Conservation (phyloP, 2,329 filamentous ascomycete genomes). For the Monosporascus sp. region DNA sequence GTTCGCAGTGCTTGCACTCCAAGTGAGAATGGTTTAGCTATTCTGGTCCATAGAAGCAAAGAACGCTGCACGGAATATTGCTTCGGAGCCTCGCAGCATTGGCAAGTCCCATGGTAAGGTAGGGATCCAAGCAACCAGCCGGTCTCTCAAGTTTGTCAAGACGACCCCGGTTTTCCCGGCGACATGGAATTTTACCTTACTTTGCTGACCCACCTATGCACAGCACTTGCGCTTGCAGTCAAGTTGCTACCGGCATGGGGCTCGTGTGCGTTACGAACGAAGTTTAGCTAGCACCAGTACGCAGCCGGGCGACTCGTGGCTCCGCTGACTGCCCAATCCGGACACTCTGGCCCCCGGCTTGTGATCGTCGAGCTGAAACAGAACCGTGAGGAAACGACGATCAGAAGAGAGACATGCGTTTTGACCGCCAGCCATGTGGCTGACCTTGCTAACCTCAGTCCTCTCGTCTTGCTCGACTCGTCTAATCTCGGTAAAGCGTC, state of each 20-base stretch:
- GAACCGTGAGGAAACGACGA: conserved; percentile 14
- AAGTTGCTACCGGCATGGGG: conserved; percentile 11
- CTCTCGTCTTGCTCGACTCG: not conserved
- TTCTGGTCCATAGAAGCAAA: conserved; percentile 9
- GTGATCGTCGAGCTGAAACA: conserved; percentile 19
- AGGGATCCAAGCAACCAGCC: conserved; percentile 8
- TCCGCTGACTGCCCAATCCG: conserved; percentile 3
- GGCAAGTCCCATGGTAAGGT: conserved; percentile 12
- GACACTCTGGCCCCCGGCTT: not conserved
- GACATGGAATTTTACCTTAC: conserved; percentile 19
- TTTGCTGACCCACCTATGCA: conserved; percentile 18
- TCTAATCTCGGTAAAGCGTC: not conserved
- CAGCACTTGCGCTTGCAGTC: conserved; percentile 14
- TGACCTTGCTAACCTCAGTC: conserved; percentile 5
- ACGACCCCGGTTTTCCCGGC: not conserved
- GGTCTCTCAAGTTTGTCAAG: not conserved
- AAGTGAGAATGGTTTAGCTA: conserved; percentile 2
- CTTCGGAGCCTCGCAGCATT: conserved; percentile 20
- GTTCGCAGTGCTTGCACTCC: not conserved
- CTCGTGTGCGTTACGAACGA: conserved; percentile 3
- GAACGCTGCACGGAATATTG: conserved; percentile 22
- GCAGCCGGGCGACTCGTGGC: not conserved
- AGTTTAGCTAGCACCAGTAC: not conserved
- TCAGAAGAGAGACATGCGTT: conserved; percentile 6
- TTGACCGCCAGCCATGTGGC: conserved; percentile 20